Conservation (phyloP, 2,329 filamentous ascomycete species). For the Lasiodiplodia sp. region DNA sequence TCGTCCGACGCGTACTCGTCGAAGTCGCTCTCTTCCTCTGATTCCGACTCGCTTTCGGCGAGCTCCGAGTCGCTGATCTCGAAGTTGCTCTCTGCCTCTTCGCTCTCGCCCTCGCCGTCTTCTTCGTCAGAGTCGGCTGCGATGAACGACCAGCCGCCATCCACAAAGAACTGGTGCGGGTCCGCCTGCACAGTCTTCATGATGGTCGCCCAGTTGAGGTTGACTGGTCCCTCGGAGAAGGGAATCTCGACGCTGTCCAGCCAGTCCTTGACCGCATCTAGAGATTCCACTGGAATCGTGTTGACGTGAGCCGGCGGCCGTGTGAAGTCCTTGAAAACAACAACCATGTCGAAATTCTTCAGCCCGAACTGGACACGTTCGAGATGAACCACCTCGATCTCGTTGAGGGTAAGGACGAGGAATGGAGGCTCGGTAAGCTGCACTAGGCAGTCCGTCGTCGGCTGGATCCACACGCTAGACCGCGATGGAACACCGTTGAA, state of each 20-base stretch:
- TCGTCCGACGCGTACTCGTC: conserved; percentile 87
- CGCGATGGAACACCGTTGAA: conserved; percentile 97
- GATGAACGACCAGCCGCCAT: conserved; percentile 95
- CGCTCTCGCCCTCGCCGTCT: conserved; percentile 72
- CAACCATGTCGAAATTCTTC: conserved; percentile 98
- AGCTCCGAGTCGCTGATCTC: conserved; percentile 89
- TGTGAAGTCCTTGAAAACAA: conserved; percentile 97
- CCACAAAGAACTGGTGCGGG: conserved; percentile 91
- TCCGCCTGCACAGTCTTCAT: conserved; percentile 99
- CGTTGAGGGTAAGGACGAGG: conserved; percentile 91
- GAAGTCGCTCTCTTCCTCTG: conserved; percentile 91
- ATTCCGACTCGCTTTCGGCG: conserved; percentile 73
- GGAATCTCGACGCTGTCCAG: conserved; percentile 95
- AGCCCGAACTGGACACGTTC: conserved; percentile 95
- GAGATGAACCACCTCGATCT: conserved; percentile 94
- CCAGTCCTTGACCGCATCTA: conserved; percentile 98
- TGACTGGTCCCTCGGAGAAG: conserved; percentile 91
- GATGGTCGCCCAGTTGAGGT: conserved; percentile 98
- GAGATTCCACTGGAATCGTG: conserved; percentile 93
- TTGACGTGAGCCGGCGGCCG: conserved; percentile 94
- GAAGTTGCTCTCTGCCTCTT: conserved; percentile 90
- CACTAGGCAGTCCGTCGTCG: conserved; percentile 94
- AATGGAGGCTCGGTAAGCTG: conserved; percentile 97
- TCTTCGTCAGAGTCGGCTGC: conserved; percentile 87
- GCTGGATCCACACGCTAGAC: conserved; percentile 93